phyloP scores from a whole-genome alignment of 2,329 filamentous ascomycete species.

The Bipolaris bicolor region DNA sequence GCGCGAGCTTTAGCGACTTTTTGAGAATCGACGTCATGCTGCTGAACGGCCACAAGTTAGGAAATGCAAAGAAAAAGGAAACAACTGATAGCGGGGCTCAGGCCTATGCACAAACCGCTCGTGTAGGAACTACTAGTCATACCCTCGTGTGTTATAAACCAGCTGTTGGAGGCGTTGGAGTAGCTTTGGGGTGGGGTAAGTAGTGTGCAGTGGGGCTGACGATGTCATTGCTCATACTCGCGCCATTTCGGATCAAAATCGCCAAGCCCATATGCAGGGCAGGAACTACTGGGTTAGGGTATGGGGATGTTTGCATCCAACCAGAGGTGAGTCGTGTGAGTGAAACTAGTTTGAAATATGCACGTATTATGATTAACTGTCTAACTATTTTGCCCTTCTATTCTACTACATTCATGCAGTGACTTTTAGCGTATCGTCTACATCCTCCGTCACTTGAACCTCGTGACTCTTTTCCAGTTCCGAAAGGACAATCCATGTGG shows the following conservation, averaged over 20 bases:
- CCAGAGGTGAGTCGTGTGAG: too few species aligned
- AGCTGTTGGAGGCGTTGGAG: slow-evolving; percentile 11
- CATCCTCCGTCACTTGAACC: slow-evolving; percentile 29
- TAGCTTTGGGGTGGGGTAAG: slow-evolving; percentile 12
- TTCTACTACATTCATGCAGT: neutral
- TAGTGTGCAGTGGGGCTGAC: neutral
- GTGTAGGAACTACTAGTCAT: too few species aligned
- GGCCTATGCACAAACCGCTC: too few species aligned
- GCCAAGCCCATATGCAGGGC: neutral
- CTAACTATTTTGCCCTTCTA: neutral
- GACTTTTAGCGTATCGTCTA: slow-evolving; percentile 2
- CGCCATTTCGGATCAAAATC: neutral
- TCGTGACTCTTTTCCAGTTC: slow-evolving; percentile 43
- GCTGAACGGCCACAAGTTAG: too few species aligned
- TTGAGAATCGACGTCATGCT: slow-evolving; percentile 43
- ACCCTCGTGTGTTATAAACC: neutral
- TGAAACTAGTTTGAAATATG: neutral
- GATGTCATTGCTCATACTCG: slow-evolving; percentile 7
- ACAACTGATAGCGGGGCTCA: too few species aligned
- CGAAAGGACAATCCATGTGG: slow-evolving; percentile 44
- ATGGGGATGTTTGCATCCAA: neutral
- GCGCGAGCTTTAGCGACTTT: slow-evolving; percentile 48
- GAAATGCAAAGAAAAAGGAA: too few species aligned
- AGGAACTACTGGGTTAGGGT: neutral
- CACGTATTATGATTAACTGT: neutral